These are phyloP conservation scores for Cyclospora cayetanensis DNA, from an alignment of 169 alveolate genomes.

Conservation along the genomic window DNA sequence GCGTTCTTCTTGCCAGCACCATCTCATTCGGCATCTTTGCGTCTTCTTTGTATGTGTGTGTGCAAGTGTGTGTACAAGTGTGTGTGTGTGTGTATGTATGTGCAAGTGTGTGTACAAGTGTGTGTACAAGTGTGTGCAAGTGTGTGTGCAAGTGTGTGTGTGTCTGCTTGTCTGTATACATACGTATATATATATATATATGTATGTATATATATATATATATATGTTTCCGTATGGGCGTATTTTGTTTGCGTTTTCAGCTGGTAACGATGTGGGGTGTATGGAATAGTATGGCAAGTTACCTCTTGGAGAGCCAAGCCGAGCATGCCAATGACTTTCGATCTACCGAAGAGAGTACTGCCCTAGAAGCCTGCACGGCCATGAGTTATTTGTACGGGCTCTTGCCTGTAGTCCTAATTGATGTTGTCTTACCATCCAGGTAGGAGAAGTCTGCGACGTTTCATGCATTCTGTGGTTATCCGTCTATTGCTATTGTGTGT, in stretches of 20 bases:
- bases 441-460: no score
- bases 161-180: no score
- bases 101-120: no score
- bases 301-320: neutral
- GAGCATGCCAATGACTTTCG: neutral
- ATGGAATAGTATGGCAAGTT: conserved; percentile 41
- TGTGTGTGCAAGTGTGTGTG: no score
- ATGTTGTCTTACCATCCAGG: conserved; percentile 61
- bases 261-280: conserved; percentile 62
- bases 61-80: neutral
- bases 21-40: neutral
- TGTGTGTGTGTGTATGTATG: neutral
- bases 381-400: conserved; percentile 56
- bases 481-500: no score
- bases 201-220: neutral
- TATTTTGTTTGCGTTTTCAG: neutral
- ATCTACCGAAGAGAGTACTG: conserved; percentile 3
- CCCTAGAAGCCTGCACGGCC: conserved; percentile 54
- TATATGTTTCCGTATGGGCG: neutral
- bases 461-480: no score
- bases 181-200: neutral
- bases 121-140: no score
- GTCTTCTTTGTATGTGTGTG: neutral
- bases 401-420: conserved; percentile 39
- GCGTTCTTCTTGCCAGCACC: neutral